Base-by-base conservation (phyloP, 2,329 filamentous ascomycete genomes). In the Pezicula rhizophila region DNA sequence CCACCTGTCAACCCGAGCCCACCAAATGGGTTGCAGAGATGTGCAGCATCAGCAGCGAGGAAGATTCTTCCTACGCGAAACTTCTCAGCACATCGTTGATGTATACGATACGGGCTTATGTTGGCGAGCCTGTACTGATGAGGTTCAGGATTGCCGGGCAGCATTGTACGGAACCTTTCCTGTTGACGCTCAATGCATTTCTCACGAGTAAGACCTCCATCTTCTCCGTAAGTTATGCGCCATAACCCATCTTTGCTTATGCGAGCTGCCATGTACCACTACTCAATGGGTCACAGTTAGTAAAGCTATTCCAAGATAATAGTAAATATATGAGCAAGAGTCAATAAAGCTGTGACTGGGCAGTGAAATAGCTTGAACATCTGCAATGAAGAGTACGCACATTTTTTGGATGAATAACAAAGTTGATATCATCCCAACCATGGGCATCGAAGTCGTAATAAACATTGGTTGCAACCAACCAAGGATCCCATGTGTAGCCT, bases 1-100 rank as follows among this genome's bases (percentile, higher is more conserved):
- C 80, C 81, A 5, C 80, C 79, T 0, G 79, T 83, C 43, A 84
- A 73, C 1, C 81, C 81, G 17, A 84, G 67, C 1, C 80, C 80
- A 43, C 80, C 80, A 28, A 71, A 72, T 46, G 70, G 70, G 50
- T 73, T 73, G 55, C 70, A 72, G 18, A 73, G 52, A 62, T 76
- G 73, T 4, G 71, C 73, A 18, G 73, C 72, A 60, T 76, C 73
- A 1, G 72, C 72, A 2, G 70, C 72, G 1, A 76, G 59, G 12
- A 71, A 10, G 39, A 75, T 60, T 34, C 67, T 66, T 2, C 72
- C 72, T 3, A 72, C 68, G 12, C 72, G 60, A 51, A 75, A 72
- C 23, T 62, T 69, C 14, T 65, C 63, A 3, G 71, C 70, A 45
- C 69, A 70, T 42, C 72, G 61, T 55, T 75, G 72, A 48, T 76